Base-by-base conservation (phyloP, 2,329 filamentous ascomycete genomes). In the Dothistroma pini region DNA sequence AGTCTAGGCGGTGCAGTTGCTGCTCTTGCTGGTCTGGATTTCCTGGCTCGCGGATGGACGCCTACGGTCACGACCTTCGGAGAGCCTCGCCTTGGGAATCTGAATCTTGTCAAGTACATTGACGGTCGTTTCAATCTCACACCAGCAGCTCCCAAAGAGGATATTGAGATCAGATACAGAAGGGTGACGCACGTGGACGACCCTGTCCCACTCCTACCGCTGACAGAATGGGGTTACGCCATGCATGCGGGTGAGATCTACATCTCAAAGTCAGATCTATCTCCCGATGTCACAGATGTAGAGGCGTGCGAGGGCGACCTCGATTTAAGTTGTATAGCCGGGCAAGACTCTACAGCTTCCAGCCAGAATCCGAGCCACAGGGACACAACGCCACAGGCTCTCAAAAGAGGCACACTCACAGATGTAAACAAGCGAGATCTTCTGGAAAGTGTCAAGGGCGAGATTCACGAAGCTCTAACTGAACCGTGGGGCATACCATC, bases 1-100 rank as follows among this genome's bases (percentile, higher is more conserved):
- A 96, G 90, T 55, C 85, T 99, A 0, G 95, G 95, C 21, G 95
- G 95, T 16, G 93, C 95, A 0, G 90, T 99, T 1, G 93, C 95
- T 2, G 89, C 90, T 1, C 83, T 99, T 3, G 95, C 93, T 0
- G 90, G 85, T 1, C 80, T 97, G 32, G 95, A 99, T 71, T 84
- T 96, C 71, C 83, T 86, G 61, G 83, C 87, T 0, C 80, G 88
- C n/a, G 91, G 89, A 19, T 95, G 88, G 86, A 76, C 88, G 9
- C 86, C 93, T 2, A 76, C 82, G 14, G 86, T 96, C 47, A 97
- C 93, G 5, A 97, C 95, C 0, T 99, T 96, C 75, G 95, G 95
- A 10, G 91, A 97, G 76, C 95, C 95, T 21, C 79, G 82, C 48
- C 70, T 86, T 2, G 85, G 85, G 1, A 87, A 87, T 66, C 69